A percentile compares a stretch with the other conserved stretches of the same genome.
phyloP scores from a whole-genome alignment of 345 rosid species.

The Populus davidiana region DNA sequence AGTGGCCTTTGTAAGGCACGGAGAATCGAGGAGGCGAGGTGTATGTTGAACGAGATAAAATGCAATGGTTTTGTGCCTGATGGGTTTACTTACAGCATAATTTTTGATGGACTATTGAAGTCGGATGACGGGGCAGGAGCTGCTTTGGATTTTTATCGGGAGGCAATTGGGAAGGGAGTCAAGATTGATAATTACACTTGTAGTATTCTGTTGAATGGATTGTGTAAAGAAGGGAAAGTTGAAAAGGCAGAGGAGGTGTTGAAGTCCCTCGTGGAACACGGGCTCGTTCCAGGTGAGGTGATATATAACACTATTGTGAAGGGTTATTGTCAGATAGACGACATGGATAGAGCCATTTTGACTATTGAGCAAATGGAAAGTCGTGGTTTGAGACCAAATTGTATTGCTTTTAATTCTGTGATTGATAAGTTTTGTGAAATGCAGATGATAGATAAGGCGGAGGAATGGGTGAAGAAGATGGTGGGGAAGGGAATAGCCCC shows the following conservation, averaged over 20 bases:
- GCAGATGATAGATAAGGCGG: constrained; percentile 58
- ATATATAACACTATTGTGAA: constrained; percentile 58
- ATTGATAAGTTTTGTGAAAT: constrained; percentile 52
- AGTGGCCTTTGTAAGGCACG: constrained; percentile 53
- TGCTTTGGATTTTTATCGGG: constrained; percentile 49
- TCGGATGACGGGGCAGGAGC: constrained; percentile 32
- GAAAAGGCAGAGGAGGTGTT: constrained; percentile 64
- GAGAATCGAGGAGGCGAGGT: constrained; percentile 57
- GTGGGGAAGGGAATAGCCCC: constrained; percentile 54
- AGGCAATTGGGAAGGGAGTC: constrained; percentile 38
- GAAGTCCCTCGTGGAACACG: constrained; percentile 41
- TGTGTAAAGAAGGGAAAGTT: constrained; percentile 60
- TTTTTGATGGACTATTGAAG: constrained; percentile 52
- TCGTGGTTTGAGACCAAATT: constrained; percentile 51
- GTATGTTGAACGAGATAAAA: constrained; percentile 60
- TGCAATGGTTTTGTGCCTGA: constrained; percentile 59
- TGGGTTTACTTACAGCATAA: constrained; percentile 52
- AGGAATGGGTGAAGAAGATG: constrained; percentile 65
- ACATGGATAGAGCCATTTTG: constrained; percentile 44
- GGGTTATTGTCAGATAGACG: constrained; percentile 59
- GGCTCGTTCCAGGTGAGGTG: constrained; percentile 49
- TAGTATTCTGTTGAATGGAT: constrained; percentile 53
- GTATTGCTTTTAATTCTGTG: constrained; percentile 59
- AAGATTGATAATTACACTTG: constrained; percentile 50
- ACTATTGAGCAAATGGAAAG: constrained; percentile 56